Base-by-base conservation (phyloP, 257 asterid species). In the Ehretia macrophylla region DNA sequence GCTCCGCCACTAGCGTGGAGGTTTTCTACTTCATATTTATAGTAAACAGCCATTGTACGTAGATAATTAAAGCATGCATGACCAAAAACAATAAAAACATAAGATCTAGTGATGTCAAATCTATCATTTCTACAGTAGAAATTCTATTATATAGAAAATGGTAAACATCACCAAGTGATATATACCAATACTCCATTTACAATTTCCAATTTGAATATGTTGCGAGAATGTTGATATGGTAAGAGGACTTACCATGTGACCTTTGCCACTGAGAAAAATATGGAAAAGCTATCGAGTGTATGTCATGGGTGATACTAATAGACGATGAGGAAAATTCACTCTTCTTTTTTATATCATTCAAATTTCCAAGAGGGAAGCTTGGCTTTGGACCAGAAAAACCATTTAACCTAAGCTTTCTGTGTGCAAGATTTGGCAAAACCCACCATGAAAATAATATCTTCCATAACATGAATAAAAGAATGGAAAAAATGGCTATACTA, bases 361-460 rank as follows among this genome's bases (percentile, higher is more conserved):
- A 63, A 76, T 92, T 92, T 56, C 99, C 99, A 0, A 88, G 17
- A 63, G 99, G 99, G 45, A 92, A 92, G 59, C 60, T 66, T 5
- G 99, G 99, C 32, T 46, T 64, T 14, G 99, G 99, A 37, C 99
- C 99, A 0, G 64, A 56, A 68, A 92, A 84, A 11, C 99, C 99
- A 75, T 84, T 86, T 18, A 74, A 67, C 65, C 63, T 75, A 5
- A 92, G 81, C 72, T 78, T 84, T 48, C 60, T 37, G 18, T 75
- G 56, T 8, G 63, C 68, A 37, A 73, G 59, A 63, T 32, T 59
- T 17, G 99, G 99, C 65, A 64, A 19, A 67, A 92, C 51, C 83
- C 85, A 92, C 76, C 81, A 86, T 5, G 70, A 70, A 60, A 83
- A 56, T 20, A 76, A 4, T 27, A 86, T n/a, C 20, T 55, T 75